These are phyloP conservation scores for Chamaenerion angustifolium DNA, from an alignment of 345 rosid species.

Conservation along the genomic window DNA sequence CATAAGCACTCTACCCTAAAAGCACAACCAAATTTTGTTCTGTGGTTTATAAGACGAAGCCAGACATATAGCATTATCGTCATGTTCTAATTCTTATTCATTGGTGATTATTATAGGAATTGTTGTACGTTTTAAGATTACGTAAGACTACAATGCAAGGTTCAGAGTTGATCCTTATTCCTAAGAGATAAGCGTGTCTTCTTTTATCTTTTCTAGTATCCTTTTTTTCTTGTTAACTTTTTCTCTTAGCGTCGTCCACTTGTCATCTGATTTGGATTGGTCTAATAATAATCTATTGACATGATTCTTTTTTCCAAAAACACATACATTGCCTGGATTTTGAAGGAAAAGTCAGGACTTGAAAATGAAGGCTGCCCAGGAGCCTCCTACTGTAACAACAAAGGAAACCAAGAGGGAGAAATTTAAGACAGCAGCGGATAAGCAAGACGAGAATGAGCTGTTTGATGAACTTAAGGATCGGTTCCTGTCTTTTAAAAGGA, in stretches of 20 bases:
- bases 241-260: background rate
- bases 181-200: conserved; percentile 25
- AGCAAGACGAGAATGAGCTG: conserved; percentile 20
- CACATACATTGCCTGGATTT: conserved; percentile 8
- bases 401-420: conserved; percentile 22
- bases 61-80: background rate
- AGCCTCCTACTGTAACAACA: conserved; percentile 20
- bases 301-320: conserved; percentile 3
- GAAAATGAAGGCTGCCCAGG: conserved; percentile 25
- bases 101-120: conserved; percentile 19
- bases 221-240: background rate
- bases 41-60: background rate
- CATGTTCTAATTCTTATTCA: conserved; percentile 10
- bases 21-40: background rate
- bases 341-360: conserved; percentile 25
- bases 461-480: conserved; percentile 52
- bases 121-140: conserved; percentile 15
- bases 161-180: conserved; percentile 20
- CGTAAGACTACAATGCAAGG: conserved; percentile 18
- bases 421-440: conserved; percentile 15
- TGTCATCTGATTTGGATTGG: background rate
- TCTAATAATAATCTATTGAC: conserved; percentile 3
- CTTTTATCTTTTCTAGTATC: conserved; percentile 4
- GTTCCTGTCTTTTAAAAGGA: conserved; percentile 56
- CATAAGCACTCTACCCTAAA: background rate